Evolutionary conservation across 306 rosid species (phyloP).

Genomic region (Glycine latifolia): DNA sequence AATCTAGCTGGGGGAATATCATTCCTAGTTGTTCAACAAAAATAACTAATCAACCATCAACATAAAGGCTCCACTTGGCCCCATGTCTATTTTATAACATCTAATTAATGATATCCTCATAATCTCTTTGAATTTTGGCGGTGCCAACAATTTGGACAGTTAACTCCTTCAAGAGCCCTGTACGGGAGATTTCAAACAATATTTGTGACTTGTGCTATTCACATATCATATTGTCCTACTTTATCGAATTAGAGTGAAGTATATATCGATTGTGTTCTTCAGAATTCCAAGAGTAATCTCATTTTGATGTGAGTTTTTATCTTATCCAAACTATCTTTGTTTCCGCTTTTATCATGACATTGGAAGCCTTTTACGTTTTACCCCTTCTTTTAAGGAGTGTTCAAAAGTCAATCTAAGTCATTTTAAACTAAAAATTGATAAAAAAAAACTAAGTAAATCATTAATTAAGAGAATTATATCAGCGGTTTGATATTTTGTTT

Average conservation of each 20-base stretch:
- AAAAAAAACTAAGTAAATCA: no score
- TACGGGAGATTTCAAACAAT: conserved; percentile 23
- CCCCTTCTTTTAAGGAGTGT: not conserved
- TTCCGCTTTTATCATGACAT: not conserved
- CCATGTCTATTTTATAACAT: conserved; percentile 15
- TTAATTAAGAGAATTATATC: no score
- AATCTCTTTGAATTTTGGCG: not conserved
- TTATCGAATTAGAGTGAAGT: not conserved
- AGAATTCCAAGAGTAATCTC: not conserved
- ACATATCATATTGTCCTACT: conserved; percentile 38
- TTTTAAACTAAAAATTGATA: no score
- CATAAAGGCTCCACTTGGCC: conserved; percentile 49
- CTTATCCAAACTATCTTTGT: conserved; percentile 8
- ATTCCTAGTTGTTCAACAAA: conserved; percentile 43
- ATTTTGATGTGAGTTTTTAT: conserved; percentile 2
- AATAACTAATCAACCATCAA: conserved; percentile 26
- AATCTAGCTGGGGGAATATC: conserved; percentile 48
- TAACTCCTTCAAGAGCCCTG: conserved; percentile 11
- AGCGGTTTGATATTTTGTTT: no score
- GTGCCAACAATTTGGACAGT: conserved; percentile 22
- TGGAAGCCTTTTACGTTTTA: not conserved
- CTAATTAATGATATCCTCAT: conserved; percentile 1
- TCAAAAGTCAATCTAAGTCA: not conserved
- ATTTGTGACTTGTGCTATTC: conserved; percentile 30
- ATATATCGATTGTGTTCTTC: not conserved